Conservation (phyloP, 2,329 filamentous ascomycete genomes). For the Sporothrix inflata region DNA sequence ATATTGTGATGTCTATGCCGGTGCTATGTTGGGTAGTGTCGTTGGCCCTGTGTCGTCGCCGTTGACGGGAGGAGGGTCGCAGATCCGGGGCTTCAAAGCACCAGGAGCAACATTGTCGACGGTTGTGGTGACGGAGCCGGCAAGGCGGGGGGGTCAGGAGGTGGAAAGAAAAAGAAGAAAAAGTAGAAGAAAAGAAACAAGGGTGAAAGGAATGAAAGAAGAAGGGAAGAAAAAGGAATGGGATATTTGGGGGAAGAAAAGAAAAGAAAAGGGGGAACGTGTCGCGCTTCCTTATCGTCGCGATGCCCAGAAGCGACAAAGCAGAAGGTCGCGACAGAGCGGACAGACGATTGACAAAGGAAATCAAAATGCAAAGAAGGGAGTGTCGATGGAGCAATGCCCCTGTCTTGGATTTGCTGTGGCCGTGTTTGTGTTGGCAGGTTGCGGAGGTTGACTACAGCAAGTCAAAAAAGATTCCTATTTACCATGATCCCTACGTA, state of each 20-base stretch:
- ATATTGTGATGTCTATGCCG: background rate
- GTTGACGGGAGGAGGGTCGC: background rate
- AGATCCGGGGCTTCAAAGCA: slow-evolving; percentile 14
- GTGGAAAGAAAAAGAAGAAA: background rate
- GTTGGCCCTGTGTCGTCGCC: background rate
- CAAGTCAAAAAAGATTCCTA: background rate
- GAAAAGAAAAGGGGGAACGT: background rate
- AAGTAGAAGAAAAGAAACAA: background rate
- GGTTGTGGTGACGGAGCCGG: background rate
- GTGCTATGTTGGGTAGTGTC: background rate
- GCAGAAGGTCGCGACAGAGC: background rate
- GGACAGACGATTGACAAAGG: background rate
- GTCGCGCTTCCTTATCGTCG: background rate
- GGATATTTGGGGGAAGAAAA: background rate
- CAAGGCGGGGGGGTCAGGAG: background rate
- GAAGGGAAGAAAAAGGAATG: background rate
- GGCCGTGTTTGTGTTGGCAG: slow-evolving; percentile 7
- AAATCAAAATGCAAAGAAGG: background rate
- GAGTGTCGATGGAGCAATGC: background rate
- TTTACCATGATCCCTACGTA: background rate
- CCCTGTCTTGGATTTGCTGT: slow-evolving; percentile 5
- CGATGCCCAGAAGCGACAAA: background rate
- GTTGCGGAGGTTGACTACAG: background rate
- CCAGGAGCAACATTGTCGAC: slow-evolving; percentile 21
- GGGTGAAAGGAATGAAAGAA: background rate